phyloP scores from a whole-genome alignment of 2,329 filamentous ascomycete genomes.

The Pseudocercospora musae region DNA sequence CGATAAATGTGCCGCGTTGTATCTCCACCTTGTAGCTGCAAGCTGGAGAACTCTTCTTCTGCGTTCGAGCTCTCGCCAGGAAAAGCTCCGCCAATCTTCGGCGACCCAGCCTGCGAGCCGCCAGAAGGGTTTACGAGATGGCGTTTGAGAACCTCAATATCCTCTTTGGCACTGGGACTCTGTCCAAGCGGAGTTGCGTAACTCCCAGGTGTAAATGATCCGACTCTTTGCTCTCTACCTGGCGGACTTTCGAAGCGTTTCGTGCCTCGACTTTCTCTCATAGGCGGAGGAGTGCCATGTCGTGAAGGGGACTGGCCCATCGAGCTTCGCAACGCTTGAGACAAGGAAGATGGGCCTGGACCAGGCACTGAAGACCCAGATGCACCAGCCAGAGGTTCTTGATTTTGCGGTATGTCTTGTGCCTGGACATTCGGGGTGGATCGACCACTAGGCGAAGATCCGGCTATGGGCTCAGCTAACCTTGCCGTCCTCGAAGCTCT shows the following conservation, averaged over 20 bases:
- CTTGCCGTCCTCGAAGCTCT: constrained; percentile 43
- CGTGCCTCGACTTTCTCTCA: constrained; percentile 54
- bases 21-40: constrained; percentile 89
- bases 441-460: constrained; percentile 23
- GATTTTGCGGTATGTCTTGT: constrained; percentile 51
- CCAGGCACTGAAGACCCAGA: constrained; percentile 60
- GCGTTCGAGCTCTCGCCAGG: constrained; percentile 39
- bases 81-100: constrained; percentile 23
- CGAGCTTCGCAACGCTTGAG: constrained; percentile 77
- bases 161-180: constrained; percentile 67
- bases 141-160: constrained; percentile 84
- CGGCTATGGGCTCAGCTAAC: constrained; percentile 28
- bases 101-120: constrained; percentile 35
- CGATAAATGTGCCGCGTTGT: constrained; percentile 93
- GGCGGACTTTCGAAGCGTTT: constrained; percentile 39
- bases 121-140: constrained; percentile 74
- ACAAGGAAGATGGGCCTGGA: constrained; percentile 81
- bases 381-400: constrained; percentile 63
- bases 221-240: constrained; percentile 60
- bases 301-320: constrained; percentile 67
- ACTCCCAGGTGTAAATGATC: constrained; percentile 73
- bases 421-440: constrained; percentile 20
- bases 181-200: constrained; percentile 42
- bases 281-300: constrained; percentile 54
- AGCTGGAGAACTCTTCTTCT: constrained; percentile 83